These are phyloP conservation scores for Candida suzukii DNA, from an alignment of 805 yeast species.

Conservation along the genomic window DNA sequence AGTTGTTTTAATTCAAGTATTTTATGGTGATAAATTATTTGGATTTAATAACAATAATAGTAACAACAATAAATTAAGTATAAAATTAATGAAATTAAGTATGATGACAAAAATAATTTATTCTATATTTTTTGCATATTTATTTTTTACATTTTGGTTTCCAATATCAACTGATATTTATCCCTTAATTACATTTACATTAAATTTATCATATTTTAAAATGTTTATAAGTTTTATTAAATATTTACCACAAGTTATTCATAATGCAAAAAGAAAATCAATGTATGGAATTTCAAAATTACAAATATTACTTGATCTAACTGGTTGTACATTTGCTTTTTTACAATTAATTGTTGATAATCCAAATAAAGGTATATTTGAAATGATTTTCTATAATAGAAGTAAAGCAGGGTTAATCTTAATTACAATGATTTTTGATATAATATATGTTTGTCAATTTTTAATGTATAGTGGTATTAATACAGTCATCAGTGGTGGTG, in stretches of 20 bases:
- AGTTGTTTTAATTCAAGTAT: slow-evolving; percentile 31
- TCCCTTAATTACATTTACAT: slow-evolving; percentile 19
- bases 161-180: slow-evolving; percentile 3
- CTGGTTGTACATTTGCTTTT: slow-evolving; percentile 34
- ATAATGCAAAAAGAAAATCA: slow-evolving; percentile 33
- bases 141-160: slow-evolving; percentile 13
- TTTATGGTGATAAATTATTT: slow-evolving; percentile 26
- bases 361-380: slow-evolving; percentile 10
- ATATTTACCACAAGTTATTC: slow-evolving; percentile 43
- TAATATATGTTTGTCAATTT: slow-evolving; percentile 21
- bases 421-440: slow-evolving; percentile 27
- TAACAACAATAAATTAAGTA: too few relatives aligned
- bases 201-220: slow-evolving; percentile 36
- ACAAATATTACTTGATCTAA: slow-evolving; percentile 33
- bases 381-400: slow-evolving; percentile 30
- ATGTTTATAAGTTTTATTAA: slow-evolving; percentile 36
- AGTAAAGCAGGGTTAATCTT: slow-evolving; percentile 36
- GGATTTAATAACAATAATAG: too few relatives aligned
- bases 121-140: slow-evolving; percentile 7
- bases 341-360: slow-evolving; percentile 35
- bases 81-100: slow-evolving; percentile 16
- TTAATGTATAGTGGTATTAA: slow-evolving; percentile 4
- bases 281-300: slow-evolving; percentile 38
- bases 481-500: neutral
- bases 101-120: slow-evolving; percentile 13